These are phyloP conservation scores for Aspergillus diversus DNA, from an alignment of 495 filamentous ascomycete species.

Conservation along the genomic window DNA sequence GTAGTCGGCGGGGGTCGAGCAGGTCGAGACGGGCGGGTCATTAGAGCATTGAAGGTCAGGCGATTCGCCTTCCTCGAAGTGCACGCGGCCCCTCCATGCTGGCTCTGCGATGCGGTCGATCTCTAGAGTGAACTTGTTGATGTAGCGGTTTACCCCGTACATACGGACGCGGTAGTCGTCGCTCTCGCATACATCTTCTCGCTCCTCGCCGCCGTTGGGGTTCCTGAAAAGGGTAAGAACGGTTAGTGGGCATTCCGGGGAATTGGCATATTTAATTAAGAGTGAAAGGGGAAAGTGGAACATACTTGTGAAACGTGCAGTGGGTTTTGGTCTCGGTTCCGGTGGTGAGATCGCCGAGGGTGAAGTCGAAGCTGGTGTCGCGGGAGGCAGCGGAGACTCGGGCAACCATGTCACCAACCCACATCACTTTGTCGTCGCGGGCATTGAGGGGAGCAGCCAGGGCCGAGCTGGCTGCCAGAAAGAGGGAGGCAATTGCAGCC, in stretches of 20 bases:
- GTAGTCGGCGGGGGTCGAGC: background rate
- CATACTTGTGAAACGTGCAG: background rate
- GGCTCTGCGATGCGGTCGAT: background rate
- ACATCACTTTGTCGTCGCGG: background rate
- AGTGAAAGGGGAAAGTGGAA: no score
- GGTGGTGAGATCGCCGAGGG: background rate
- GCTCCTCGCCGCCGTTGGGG: background rate
- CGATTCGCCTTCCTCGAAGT: background rate
- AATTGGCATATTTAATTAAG: no score
- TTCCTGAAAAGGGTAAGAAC: background rate
- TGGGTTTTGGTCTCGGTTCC: background rate
- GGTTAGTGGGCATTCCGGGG: no score
- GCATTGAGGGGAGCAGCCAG: background rate
- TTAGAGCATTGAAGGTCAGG: background rate
- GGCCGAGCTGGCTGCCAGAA: background rate
- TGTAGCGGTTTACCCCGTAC: background rate
- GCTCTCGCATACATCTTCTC: background rate
- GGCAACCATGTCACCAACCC: background rate
- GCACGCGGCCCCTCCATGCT: background rate
- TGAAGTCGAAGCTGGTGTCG: background rate
- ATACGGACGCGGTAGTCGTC: background rate
- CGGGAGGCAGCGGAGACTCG: background rate
- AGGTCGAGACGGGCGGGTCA: background rate
- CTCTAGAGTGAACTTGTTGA: background rate
- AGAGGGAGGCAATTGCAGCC: background rate